phyloP scores from a whole-genome alignment of 2,329 filamentous ascomycete genomes.

The Grosmannia huntii region DNA sequence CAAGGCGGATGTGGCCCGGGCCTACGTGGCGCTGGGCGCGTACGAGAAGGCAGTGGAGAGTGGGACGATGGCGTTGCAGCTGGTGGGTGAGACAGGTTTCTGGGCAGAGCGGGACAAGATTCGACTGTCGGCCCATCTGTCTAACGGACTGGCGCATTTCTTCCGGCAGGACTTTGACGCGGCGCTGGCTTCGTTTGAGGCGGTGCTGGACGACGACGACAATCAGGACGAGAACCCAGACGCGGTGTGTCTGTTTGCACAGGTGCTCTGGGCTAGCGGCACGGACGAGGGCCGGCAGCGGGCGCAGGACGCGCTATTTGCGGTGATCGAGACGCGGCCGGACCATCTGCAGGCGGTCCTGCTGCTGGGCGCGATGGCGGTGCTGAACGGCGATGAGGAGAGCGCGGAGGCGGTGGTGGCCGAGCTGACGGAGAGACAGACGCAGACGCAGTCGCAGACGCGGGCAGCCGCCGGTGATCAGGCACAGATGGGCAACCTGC shows the following conservation, averaged over 20 bases:
- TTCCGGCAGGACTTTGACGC: constrained; percentile 51
- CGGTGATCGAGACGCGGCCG: constrained; percentile 59
- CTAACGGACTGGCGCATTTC: constrained; percentile 72
- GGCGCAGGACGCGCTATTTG: constrained; percentile 69
- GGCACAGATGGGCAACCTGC: constrained; percentile 56
- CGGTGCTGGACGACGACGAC: constrained; percentile 61
- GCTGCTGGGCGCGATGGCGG: constrained; percentile 70
- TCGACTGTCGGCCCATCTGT: constrained; percentile 73
- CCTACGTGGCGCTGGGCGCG: constrained; percentile 55
- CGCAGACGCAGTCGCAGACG: constrained; percentile 34
- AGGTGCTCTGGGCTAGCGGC: constrained; percentile 87
- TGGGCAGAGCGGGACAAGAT: constrained; percentile 56
- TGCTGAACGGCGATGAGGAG: constrained; percentile 68
- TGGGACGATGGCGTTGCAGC: constrained; percentile 66
- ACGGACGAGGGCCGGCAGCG: constrained; percentile 59
- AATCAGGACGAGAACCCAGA: constrained; percentile 65
- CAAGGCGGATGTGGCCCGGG: constrained; percentile 78
- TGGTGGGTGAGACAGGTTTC: constrained; percentile 22
- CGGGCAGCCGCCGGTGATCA: constrained; percentile 48
- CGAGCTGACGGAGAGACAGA: constrained; percentile 62
- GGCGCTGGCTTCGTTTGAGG: constrained; percentile 67
- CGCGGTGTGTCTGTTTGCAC: constrained; percentile 73
- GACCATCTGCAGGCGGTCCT: constrained; percentile 69
- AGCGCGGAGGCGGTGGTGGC: constrained; percentile 67
- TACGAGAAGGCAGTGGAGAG: constrained; percentile 63